These are phyloP conservation scores for Xylaria acuta DNA, from an alignment of 495 filamentous ascomycete species.

Conservation along the genomic window DNA sequence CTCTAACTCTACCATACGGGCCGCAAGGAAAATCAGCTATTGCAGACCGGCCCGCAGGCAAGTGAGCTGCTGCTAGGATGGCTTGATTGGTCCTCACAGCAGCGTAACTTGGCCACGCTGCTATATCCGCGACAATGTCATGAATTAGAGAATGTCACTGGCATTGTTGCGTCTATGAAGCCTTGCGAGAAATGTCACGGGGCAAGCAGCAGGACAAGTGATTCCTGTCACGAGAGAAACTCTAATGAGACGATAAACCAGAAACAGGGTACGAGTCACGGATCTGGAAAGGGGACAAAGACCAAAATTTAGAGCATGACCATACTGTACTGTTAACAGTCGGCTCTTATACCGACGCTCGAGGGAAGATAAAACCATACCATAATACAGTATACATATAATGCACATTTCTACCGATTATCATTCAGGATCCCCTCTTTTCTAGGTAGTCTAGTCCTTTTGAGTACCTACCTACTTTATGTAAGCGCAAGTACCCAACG, in stretches of 20 bases:
- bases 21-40: neutral
- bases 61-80: neutral
- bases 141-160: neutral
- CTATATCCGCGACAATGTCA: neutral
- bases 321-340: neutral
- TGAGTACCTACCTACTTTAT: neutral
- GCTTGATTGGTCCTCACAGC: neutral
- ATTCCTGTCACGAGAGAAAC: neutral
- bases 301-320: slow-evolving; percentile 15
- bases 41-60: neutral
- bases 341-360: neutral
- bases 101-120: neutral
- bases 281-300: neutral
- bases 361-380: neutral
- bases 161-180: neutral
- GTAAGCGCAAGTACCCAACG: neutral
- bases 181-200: slow-evolving; percentile 1
- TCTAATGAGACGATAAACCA: neutral
- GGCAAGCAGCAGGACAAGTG: neutral
- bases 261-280: neutral
- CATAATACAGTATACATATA: slow-evolving; percentile 15
- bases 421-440: neutral
- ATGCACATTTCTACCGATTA: slow-evolving; percentile 1
- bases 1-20: neutral
- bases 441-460: neutral